These are phyloP conservation scores for Hemileccinum impolitum DNA, from an alignment of 768 basidiomycete genomes.

Conservation along the genomic window DNA sequence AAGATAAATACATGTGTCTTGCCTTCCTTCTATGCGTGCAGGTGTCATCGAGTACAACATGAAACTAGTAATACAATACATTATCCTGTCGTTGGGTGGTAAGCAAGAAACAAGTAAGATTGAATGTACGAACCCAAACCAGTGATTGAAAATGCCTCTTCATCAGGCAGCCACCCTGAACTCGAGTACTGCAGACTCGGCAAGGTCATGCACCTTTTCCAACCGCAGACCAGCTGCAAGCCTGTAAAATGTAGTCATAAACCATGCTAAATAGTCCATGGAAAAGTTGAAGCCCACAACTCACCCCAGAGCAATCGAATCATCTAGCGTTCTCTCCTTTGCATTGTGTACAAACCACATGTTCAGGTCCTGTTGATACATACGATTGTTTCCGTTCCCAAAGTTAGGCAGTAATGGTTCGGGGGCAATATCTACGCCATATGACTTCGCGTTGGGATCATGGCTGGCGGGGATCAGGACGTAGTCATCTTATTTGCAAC, in stretches of 20 bases:
- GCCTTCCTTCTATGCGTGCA: neutral
- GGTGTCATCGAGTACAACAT: neutral
- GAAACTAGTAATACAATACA: conserved; percentile 1
- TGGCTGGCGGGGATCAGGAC: conserved; percentile 14
- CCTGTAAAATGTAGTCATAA: conserved; percentile 6
- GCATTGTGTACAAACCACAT: conserved; percentile 44
- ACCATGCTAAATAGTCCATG: neutral
- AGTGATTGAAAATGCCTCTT: neutral
- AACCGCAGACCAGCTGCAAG: conserved; percentile 17
- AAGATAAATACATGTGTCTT: neutral
- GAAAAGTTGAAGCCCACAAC: neutral
- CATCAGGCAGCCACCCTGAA: conserved; percentile 17
- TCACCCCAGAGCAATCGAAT: conserved; percentile 37
- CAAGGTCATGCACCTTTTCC: conserved; percentile 28
- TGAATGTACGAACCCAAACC: neutral
- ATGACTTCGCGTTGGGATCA: conserved; percentile 2
- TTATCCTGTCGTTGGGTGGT: neutral
- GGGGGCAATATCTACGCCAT: conserved; percentile 33
- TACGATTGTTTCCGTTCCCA: conserved; percentile 38
- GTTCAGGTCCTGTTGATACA: conserved; percentile 44
- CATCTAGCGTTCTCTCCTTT: conserved; percentile 41
- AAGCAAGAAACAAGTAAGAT: neutral
- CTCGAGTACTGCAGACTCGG: conserved; percentile 24
- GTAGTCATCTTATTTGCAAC: conserved; percentile 18
- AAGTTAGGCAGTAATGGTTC: conserved; percentile 48